Evolutionary conservation across 129 eudicot genomes (phyloP).

Genomic region (carrot (Daucus carota)): DNA sequence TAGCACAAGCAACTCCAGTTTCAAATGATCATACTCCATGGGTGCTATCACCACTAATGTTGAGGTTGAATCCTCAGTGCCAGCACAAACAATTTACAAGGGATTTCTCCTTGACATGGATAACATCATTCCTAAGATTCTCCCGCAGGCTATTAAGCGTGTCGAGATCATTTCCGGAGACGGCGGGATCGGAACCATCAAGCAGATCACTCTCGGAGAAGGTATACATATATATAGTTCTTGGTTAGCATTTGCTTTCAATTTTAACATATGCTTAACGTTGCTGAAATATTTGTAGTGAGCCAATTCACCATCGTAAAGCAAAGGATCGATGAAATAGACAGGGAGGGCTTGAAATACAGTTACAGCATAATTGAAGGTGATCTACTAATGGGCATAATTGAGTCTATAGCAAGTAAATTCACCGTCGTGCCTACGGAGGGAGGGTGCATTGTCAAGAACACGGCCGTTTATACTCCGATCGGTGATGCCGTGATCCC

Average conservation of each 20-base stretch:
- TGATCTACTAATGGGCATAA: background rate
- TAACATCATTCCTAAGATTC: constrained; percentile 8
- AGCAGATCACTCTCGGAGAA: constrained; percentile 15
- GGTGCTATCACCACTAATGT: background rate
- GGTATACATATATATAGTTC: too few species aligned
- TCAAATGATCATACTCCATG: background rate
- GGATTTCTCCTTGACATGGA: constrained; percentile 15
- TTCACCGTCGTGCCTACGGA: background rate
- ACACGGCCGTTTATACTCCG: background rate
- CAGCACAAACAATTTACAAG: background rate
- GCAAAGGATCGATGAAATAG: background rate
- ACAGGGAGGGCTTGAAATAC: background rate
- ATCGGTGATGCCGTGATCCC: constrained; percentile 4
- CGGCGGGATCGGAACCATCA: constrained; percentile 18
- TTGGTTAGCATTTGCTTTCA: too few species aligned
- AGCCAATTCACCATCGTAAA: background rate
- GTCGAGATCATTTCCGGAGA: constrained; percentile 12
- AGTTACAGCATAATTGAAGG: constrained; percentile 4
- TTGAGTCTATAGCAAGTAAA: background rate
- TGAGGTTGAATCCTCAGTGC: constrained; percentile 4
- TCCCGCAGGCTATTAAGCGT: constrained; percentile 16
- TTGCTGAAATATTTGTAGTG: background rate
- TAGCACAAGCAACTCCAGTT: too few species aligned
- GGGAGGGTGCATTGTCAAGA: constrained; percentile 10
- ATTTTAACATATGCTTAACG: too few species aligned